Percentiles rank a stretch among this genome's conserved stretches.
Evolutionary conservation across 164 flowering plant species (phyloP).

Genomic region (Brasenia schreberi): DNA sequence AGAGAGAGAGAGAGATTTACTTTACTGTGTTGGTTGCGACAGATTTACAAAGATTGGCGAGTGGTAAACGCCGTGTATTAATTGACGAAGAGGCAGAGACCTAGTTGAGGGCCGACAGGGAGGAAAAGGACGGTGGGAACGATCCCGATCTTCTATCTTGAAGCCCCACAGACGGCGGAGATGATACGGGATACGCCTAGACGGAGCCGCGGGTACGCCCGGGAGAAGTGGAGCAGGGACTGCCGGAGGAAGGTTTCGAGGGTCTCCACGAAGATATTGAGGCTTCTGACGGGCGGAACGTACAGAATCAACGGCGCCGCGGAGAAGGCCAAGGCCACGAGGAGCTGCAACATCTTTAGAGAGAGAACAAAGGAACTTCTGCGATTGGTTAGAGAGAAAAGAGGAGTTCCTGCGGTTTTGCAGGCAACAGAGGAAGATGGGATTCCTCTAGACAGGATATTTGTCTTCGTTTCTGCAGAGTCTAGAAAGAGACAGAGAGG

Average conservation of each 20-base stretch:
- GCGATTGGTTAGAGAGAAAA: background rate
- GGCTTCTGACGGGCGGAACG: conserved; percentile 62
- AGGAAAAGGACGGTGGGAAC: background rate
- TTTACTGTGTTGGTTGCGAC: no score
- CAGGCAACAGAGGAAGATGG: background rate
- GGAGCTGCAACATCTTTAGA: conserved; percentile 45
- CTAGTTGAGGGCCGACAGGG: background rate
- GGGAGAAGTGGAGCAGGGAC: conserved; percentile 17
- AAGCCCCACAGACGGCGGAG: background rate
- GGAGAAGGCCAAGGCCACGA: conserved; percentile 65
- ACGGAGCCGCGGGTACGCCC: conserved; percentile 43
- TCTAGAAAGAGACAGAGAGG: background rate
- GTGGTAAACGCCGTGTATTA: no score
- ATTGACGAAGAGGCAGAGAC: no score
- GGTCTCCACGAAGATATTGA: conserved; percentile 60
- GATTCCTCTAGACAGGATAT: background rate
- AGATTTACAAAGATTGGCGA: no score
- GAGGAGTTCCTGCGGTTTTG: background rate
- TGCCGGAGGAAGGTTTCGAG: conserved; percentile 38
- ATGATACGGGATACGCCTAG: conserved; percentile 35
- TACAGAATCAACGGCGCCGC: conserved; percentile 61
- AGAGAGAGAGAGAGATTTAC: background rate
- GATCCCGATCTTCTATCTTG: background rate
- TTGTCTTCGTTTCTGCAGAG: background rate
- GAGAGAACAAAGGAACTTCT: background rate